phyloP scores from a whole-genome alignment of 2,329 filamentous ascomycete genomes.

The Dryadomyces quercivorus region DNA sequence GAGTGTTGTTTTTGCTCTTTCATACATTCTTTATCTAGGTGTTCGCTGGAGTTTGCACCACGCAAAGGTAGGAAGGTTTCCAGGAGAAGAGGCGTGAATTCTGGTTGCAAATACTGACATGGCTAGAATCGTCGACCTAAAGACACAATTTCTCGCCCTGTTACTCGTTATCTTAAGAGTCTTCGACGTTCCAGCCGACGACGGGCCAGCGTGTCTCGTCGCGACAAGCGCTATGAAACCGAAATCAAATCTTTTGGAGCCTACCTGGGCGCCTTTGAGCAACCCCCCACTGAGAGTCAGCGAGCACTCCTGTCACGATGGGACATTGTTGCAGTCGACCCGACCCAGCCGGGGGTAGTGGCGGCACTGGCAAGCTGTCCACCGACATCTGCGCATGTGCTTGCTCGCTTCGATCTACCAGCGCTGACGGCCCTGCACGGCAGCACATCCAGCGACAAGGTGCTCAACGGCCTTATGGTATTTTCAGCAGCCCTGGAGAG shows the following conservation, averaged over 20 bases:
- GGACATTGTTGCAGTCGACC: conserved; percentile 31
- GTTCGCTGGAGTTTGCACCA: background rate
- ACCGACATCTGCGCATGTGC: background rate
- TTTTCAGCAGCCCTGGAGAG: conserved; percentile 1
- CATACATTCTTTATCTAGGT: conserved; percentile 1
- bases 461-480: background rate
- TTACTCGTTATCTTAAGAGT: background rate
- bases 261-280: conserved; percentile 26
- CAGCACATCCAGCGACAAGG: background rate
- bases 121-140: background rate
- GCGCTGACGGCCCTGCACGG: conserved; percentile 4
- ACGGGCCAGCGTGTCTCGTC: background rate
- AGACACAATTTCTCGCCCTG: background rate
- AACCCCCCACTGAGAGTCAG: conserved; percentile 19
- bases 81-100: no score
- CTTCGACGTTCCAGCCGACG: background rate
- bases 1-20: background rate
- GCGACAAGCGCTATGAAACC: background rate
- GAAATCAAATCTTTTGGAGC: conserved; percentile 25
- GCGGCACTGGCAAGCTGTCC: conserved; percentile 17
- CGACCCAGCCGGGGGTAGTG: conserved; percentile 22
- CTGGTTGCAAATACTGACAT: background rate
- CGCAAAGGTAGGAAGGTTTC: background rate
- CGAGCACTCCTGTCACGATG: conserved; percentile 24
- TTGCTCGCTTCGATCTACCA: conserved; percentile 3